Evolutionary conservation across 805 yeast genomes (phyloP).

Genomic region (Lachancea meyersii): DNA sequence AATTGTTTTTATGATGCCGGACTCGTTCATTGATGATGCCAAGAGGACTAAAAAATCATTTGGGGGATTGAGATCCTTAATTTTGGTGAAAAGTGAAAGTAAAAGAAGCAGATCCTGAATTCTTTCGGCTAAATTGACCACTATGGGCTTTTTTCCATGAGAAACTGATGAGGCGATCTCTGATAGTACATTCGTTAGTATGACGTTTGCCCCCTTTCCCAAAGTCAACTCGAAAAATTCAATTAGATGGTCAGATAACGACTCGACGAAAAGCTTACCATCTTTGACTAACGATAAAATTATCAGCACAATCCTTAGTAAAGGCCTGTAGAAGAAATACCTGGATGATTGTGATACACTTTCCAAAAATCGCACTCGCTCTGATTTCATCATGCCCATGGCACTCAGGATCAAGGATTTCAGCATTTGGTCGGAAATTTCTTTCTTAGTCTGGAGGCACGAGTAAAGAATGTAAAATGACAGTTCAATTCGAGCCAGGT

Average conservation of each 20-base stretch:
- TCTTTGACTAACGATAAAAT: slow-evolving; percentile 40
- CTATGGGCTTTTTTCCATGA: slow-evolving; percentile 31
- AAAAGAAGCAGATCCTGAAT: slow-evolving; percentile 61
- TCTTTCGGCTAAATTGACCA: slow-evolving; percentile 39
- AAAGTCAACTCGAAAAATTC: slow-evolving; percentile 58
- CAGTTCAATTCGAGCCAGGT: slow-evolving; percentile 61
- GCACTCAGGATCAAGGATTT: slow-evolving; percentile 19
- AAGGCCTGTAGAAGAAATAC: slow-evolving; percentile 46
- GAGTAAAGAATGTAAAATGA: slow-evolving; percentile 43
- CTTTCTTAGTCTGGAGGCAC: slow-evolving; percentile 19
- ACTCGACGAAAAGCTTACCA: slow-evolving; percentile 39
- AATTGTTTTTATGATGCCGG: slow-evolving; percentile 57
- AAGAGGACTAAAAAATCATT: slow-evolving; percentile 43
- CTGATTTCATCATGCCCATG: slow-evolving; percentile 38
- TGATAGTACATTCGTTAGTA: slow-evolving; percentile 54
- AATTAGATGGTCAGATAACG: slow-evolving; percentile 45
- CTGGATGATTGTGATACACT: slow-evolving; percentile 36
- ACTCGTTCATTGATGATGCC: slow-evolving; percentile 46
- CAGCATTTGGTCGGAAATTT: slow-evolving; percentile 26
- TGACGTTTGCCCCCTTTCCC: slow-evolving; percentile 56
- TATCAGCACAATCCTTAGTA: slow-evolving; percentile 53
- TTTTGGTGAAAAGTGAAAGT: slow-evolving; percentile 55
- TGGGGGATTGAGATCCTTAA: slow-evolving; percentile 46
- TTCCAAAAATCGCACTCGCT: slow-evolving; percentile 43
- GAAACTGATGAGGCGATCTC: slow-evolving; percentile 40